Percentiles rank a stretch among this genome's conserved stretches.
phyloP scores from a whole-genome alignment of 148 eudicot genomes.

The Fallopia convolvulus region DNA sequence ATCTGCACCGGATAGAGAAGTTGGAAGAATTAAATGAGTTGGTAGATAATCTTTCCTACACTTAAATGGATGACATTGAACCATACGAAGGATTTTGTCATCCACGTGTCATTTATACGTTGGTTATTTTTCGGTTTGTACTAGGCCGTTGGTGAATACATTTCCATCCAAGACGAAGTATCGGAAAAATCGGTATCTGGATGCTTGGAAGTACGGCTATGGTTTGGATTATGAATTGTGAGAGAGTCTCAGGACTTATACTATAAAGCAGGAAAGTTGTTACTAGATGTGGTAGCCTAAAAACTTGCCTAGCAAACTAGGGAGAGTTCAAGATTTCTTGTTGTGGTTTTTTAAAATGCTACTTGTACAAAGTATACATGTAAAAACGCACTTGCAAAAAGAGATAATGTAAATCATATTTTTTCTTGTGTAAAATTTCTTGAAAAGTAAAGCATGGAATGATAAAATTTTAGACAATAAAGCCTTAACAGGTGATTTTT shows the following conservation, averaged over 20 bases:
- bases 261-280: background rate
- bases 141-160: constrained; percentile 50
- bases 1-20: constrained; percentile 50
- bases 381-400: background rate
- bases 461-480: too few relatives aligned
- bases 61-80: background rate
- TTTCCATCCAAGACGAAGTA: constrained; percentile 59
- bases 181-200: constrained; percentile 70
- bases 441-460: too few relatives aligned
- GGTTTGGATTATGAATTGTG: constrained; percentile 67
- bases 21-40: constrained; percentile 25
- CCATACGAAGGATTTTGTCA: background rate
- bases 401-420: too few relatives aligned
- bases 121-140: constrained; percentile 1
- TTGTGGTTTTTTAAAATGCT: background rate
- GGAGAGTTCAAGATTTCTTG: background rate
- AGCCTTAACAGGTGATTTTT: too few relatives aligned
- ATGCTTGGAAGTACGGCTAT: constrained; percentile 92
- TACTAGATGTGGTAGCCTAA: background rate
- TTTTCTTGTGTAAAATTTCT: too few relatives aligned
- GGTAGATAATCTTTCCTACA: background rate
- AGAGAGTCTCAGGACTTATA: background rate
- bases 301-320: background rate
- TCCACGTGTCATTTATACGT: background rate
- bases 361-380: background rate